Percentiles rank a stretch among this genome's conserved stretches.
phyloP scores from a whole-genome alignment of 192 early-diverging fungal genomes.

The Coemansia sp. region DNA sequence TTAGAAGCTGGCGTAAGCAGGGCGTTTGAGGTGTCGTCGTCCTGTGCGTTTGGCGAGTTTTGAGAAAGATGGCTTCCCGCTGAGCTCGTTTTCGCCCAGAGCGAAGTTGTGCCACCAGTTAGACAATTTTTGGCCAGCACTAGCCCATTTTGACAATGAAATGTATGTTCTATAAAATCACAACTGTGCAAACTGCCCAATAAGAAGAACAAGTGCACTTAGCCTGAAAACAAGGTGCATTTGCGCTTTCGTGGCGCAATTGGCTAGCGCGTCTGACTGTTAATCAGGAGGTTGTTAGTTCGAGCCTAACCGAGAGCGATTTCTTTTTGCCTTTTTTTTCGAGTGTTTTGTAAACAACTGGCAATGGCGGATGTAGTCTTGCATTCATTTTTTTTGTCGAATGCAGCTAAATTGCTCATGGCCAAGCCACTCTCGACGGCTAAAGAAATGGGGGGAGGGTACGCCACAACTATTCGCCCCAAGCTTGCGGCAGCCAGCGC shows the following conservation, averaged over 20 bases:
- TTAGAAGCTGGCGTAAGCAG: no score
- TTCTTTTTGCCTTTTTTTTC: neutral
- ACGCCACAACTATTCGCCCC: slow-evolving; percentile 4
- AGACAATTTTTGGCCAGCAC: neutral
- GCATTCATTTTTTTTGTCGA: neutral
- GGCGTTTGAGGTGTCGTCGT: no score
- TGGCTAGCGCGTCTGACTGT: slow-evolving; percentile 53
- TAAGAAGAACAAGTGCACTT: neutral
- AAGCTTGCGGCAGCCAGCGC: slow-evolving; percentile 10
- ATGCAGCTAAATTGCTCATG: neutral
- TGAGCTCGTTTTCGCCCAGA: no score
- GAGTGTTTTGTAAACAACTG: no score
- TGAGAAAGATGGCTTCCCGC: no score
- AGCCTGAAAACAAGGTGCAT: neutral
- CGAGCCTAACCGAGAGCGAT: slow-evolving; percentile 38
- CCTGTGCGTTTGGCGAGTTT: no score
- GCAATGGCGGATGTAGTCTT: no score
- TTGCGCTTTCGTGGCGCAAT: slow-evolving; percentile 38
- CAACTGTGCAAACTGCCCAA: neutral
- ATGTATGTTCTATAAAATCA: neutral
- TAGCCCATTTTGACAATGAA: neutral
- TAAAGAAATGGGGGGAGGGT: neutral
- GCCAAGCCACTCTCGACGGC: neutral
- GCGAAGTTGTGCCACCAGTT: no score
- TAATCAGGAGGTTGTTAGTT: slow-evolving; percentile 53